These are phyloP conservation scores for Begonia masoniana DNA, from an alignment of 306 rosid genomes.

Conservation along the genomic window DNA sequence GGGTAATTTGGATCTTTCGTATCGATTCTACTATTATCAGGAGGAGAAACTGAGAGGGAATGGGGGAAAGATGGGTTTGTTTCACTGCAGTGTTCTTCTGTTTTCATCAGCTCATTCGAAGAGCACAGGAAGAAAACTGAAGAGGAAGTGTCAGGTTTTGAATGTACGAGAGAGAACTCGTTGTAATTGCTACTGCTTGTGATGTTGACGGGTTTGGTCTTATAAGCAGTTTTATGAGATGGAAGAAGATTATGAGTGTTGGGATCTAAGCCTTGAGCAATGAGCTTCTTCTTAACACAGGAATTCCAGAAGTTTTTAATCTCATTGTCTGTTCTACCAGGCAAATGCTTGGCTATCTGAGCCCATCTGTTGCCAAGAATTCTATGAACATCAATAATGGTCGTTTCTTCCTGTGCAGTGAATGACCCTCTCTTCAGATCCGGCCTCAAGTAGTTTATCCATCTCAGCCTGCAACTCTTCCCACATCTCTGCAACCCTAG, in stretches of 20 bases:
- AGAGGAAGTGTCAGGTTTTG: not conserved
- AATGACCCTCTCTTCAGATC: constrained; percentile 75
- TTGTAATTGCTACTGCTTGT: not conserved
- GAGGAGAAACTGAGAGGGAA: not conserved
- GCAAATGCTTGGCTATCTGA: constrained; percentile 86
- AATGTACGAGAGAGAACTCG: not conserved
- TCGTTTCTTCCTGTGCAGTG: constrained; percentile 59
- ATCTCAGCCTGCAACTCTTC: constrained; percentile 77
- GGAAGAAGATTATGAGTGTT: constrained; percentile 66
- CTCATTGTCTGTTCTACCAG: constrained; percentile 91
- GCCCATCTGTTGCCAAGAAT: constrained; percentile 92
- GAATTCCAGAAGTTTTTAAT: constrained; percentile 94
- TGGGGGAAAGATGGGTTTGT: not conserved
- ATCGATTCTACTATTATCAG: not conserved
- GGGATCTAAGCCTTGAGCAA: constrained; percentile 79
- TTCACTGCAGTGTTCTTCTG: not conserved
- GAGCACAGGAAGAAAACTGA: not conserved
- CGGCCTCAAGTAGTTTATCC: constrained; percentile 83
- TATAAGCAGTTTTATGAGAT: constrained; percentile 1
- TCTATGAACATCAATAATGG: constrained; percentile 71
- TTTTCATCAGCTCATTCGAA: not conserved
- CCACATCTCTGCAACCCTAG: constrained; percentile 78
- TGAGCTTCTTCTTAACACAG: constrained; percentile 68
- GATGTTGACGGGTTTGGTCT: not conserved
- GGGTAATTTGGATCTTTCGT: not conserved